Percentiles rank a stretch among this genome's conserved stretches.
Evolutionary conservation across 768 basidiomycete species (phyloP).

Genomic region (Kwoniella dejecticola): DNA sequence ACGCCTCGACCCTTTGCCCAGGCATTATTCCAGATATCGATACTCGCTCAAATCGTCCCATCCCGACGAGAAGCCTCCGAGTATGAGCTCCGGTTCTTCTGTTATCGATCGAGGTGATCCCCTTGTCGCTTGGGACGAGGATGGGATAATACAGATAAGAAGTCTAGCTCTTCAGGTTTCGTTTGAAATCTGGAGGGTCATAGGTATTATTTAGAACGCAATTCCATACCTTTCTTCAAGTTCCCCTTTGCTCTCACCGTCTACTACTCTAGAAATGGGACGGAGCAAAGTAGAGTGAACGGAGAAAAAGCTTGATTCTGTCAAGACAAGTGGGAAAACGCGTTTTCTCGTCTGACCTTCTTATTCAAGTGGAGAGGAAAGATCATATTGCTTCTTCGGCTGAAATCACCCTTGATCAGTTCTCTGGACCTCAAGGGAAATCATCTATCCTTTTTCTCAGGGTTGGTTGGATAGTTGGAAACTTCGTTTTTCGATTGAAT

Average conservation of each 20-base stretch:
- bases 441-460: neutral
- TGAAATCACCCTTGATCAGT: no score
- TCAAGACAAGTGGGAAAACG: constrained; percentile 1
- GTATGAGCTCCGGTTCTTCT: neutral
- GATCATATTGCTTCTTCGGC: neutral
- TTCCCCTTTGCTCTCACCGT: constrained; percentile 4
- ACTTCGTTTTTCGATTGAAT: neutral
- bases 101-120: neutral
- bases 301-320: neutral
- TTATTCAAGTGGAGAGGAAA: constrained; percentile 1
- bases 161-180: no score
- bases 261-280: no score
- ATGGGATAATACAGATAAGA: constrained; percentile 6
- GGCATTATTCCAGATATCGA: constrained; percentile 1
- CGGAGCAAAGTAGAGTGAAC: neutral
- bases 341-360: constrained; percentile 1
- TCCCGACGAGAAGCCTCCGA: neutral
- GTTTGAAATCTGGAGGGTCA: no score
- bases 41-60: neutral
- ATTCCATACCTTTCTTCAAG: constrained; percentile 13
- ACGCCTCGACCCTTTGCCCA: neutral
- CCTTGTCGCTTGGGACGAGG: neutral
- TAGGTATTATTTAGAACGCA: constrained; percentile 17
- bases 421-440: no score
- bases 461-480: neutral